Conservation (phyloP, 2,329 filamentous ascomycete genomes). For the Epichloe amarillans region DNA sequence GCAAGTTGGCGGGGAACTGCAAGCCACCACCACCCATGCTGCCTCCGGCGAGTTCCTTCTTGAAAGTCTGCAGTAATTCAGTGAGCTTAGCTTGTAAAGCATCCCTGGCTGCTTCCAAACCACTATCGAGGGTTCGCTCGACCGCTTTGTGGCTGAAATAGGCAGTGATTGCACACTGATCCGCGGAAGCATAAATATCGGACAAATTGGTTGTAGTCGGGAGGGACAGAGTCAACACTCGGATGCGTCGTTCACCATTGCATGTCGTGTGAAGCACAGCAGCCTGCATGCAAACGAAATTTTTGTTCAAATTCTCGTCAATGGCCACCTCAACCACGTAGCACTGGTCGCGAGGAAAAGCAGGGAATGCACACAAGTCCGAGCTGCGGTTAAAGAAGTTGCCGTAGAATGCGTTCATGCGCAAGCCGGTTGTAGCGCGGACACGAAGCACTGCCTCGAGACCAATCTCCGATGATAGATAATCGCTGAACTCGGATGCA, state of each 20-base stretch:
- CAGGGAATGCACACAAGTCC: conserved; percentile 93
- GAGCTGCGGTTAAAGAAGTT: conserved; percentile 99
- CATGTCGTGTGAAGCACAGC: conserved; percentile 95
- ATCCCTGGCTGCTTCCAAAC: conserved; percentile 82
- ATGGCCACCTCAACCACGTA: conserved; percentile 98
- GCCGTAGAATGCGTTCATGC: conserved; percentile 97
- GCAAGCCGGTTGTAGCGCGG: conserved; percentile 81
- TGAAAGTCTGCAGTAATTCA: conserved; percentile 87
- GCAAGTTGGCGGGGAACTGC: conserved; percentile 86
- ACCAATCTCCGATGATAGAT: conserved; percentile 91
- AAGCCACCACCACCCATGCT: conserved; percentile 91
- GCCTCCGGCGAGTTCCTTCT: conserved; percentile 89
- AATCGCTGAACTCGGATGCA: conserved; percentile 91
- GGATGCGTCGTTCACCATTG: conserved; percentile 89
- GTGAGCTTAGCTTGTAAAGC: conserved; percentile 82
- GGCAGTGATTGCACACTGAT: conserved; percentile 82
- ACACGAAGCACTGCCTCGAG: conserved; percentile 92
- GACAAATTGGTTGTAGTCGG: conserved; percentile 85
- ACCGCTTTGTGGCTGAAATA: conserved; percentile 98
- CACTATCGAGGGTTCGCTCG: conserved; percentile 72
- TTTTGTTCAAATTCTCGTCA: conserved; percentile 85
- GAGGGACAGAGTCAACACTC: conserved; percentile 83
- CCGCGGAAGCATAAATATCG: conserved; percentile 86
- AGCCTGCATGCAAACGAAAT: conserved; percentile 82
- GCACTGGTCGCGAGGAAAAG: conserved; percentile 91